phyloP scores from a whole-genome alignment of 2,329 filamentous ascomycete species.

The Xylariaceae sp. region DNA sequence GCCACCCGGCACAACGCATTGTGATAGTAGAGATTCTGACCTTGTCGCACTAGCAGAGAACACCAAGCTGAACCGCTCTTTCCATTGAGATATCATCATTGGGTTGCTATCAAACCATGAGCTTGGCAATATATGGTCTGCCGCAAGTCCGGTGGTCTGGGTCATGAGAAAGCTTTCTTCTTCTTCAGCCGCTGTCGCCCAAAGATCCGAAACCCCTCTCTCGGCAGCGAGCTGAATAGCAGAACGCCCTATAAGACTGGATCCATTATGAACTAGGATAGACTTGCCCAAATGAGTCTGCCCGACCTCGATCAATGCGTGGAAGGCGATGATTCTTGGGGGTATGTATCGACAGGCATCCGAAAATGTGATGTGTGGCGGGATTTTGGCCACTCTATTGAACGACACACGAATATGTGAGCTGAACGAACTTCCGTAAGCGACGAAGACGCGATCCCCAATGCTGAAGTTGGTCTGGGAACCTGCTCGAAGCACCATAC shows the following conservation, averaged over 20 bases:
- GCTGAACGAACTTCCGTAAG: background rate
- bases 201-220: slow-evolving; percentile 5
- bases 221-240: slow-evolving; percentile 1
- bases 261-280: slow-evolving; percentile 7
- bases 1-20: slow-evolving; percentile 8
- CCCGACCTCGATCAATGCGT: background rate
- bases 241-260: background rate
- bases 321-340: background rate
- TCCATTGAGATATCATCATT: background rate
- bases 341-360: slow-evolving; percentile 1
- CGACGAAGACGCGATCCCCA: slow-evolving; percentile 9
- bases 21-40: background rate
- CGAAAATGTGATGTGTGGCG: background rate
- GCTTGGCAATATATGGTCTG: slow-evolving; percentile 11
- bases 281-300: background rate
- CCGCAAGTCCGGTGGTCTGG: background rate
- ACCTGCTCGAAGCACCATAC: slow-evolving; percentile 1
- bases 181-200: slow-evolving; percentile 8
- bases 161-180: slow-evolving; percentile 7
- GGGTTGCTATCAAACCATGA: slow-evolving; percentile 10
- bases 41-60: background rate
- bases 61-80: background rate
- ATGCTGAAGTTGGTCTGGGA: background rate
- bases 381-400: background rate
- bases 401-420: slow-evolving; percentile 4